phyloP scores from a whole-genome alignment of 306 rosid species.

The Cicer judaicum region DNA sequence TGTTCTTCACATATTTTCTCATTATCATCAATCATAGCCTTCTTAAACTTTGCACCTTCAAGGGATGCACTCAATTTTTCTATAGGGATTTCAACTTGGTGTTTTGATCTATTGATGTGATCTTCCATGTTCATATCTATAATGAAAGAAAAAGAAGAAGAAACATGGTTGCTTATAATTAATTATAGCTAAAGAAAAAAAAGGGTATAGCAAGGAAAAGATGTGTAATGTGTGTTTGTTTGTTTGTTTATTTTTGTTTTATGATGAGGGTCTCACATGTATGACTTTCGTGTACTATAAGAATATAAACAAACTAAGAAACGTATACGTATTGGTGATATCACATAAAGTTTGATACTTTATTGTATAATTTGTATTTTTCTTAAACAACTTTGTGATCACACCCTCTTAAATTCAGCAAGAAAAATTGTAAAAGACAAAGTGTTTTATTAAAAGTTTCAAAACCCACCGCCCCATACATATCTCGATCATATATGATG shows the following conservation, averaged over 20 bases:
- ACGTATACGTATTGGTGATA: not conserved
- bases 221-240: not conserved
- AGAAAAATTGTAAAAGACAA: not conserved
- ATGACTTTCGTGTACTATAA: not conserved
- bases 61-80: constrained; percentile 9
- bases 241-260: not conserved
- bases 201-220: not conserved
- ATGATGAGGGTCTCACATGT: not conserved
- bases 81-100: constrained; percentile 14
- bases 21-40: not conserved
- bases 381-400: not conserved
- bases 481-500: not conserved
- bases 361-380: constrained; percentile 1
- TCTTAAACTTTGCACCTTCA: not conserved
- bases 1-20: not conserved
- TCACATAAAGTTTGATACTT: constrained; percentile 2
- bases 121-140: constrained; percentile 18
- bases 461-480: not conserved
- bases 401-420: constrained; percentile 18
- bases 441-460: not conserved
- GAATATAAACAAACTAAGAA: not conserved
- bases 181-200: not conserved
- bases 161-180: not conserved
- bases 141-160: not conserved
- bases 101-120: not conserved